A percentile compares a stretch with the other conserved stretches of the same genome.
Evolutionary conservation across 148 eudicot genomes (phyloP).

Genomic region (Euryodendron excelsum): DNA sequence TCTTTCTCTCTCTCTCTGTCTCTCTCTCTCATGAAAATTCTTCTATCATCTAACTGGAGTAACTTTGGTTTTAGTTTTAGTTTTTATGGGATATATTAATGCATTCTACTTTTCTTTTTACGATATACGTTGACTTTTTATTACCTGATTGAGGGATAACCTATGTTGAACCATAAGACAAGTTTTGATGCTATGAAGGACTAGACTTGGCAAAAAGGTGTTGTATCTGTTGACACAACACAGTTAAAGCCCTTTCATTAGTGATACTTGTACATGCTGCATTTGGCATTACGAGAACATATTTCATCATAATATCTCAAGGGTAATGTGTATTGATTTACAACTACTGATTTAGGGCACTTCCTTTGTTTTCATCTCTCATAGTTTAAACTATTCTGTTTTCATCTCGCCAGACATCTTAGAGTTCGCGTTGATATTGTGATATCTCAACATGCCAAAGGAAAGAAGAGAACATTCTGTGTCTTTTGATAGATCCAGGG

Average conservation of each 20-base stretch:
- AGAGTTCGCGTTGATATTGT: conserved; percentile 2
- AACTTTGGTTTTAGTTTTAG: background rate
- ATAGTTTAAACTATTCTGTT: conserved; percentile 5
- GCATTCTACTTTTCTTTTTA: background rate
- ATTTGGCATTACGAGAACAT: background rate
- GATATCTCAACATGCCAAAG: conserved; percentile 53
- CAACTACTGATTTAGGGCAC: background rate
- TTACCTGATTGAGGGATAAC: background rate
- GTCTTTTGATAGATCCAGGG: conserved; percentile 46
- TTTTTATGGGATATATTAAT: background rate
- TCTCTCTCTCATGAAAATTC: background rate
- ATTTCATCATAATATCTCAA: background rate
- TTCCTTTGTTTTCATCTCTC: background rate
- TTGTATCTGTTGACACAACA: background rate
- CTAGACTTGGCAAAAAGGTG: background rate
- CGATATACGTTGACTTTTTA: background rate
- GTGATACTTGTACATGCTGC: background rate
- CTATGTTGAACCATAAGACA: too few species aligned
- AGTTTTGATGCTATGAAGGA: background rate
- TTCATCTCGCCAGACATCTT: background rate
- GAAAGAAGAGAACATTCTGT: conserved; percentile 54
- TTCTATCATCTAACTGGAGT: too few species aligned
- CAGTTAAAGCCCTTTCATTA: background rate
- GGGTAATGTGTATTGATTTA: background rate
- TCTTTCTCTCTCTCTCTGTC: background rate